A percentile compares a stretch with the other conserved stretches of the same genome.
phyloP scores from a whole-genome alignment of 768 basidiomycete genomes.

The Naganishia friedmannii region DNA sequence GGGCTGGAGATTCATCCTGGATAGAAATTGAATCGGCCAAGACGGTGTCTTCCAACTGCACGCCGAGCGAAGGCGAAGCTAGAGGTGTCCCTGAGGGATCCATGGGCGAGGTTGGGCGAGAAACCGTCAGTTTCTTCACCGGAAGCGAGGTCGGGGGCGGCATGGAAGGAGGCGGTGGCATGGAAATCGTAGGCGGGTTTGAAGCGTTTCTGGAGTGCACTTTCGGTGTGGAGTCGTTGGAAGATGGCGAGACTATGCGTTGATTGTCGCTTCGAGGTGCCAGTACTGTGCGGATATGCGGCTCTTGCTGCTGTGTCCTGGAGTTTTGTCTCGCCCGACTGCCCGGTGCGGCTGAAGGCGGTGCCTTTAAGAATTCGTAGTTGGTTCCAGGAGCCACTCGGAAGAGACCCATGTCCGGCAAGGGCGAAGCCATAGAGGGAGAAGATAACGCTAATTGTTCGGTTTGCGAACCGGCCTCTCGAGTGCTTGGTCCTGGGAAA shows the following conservation, averaged over 20 bases:
- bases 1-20: constrained; percentile 40
- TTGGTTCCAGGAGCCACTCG: constrained; percentile 41
- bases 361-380: constrained; percentile 52
- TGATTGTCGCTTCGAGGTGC: constrained; percentile 5
- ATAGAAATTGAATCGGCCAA: constrained; percentile 9
- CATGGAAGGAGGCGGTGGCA: constrained; percentile 50
- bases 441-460: constrained; percentile 32
- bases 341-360: constrained; percentile 17
- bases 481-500: constrained; percentile 23
- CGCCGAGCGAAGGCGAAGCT: constrained; percentile 8
- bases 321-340: constrained; percentile 5
- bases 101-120: constrained; percentile 4
- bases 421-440: constrained; percentile 28
- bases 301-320: constrained; percentile 1
- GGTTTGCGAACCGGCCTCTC: constrained; percentile 33
- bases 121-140: constrained; percentile 57
- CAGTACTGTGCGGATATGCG: constrained; percentile 1
- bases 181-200: constrained; percentile 47
- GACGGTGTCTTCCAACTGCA: constrained; percentile 1
- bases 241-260: background rate
- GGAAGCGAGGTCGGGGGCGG: constrained; percentile 55
- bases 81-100: constrained; percentile 18
- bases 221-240: background rate
- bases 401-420: constrained; percentile 44
- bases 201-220: constrained; percentile 24